Percentiles rank a stretch among this genome's conserved stretches.
Conservation (phyloP, 2,329 filamentous ascomycete species). For the Colletotrichum incanum region DNA sequence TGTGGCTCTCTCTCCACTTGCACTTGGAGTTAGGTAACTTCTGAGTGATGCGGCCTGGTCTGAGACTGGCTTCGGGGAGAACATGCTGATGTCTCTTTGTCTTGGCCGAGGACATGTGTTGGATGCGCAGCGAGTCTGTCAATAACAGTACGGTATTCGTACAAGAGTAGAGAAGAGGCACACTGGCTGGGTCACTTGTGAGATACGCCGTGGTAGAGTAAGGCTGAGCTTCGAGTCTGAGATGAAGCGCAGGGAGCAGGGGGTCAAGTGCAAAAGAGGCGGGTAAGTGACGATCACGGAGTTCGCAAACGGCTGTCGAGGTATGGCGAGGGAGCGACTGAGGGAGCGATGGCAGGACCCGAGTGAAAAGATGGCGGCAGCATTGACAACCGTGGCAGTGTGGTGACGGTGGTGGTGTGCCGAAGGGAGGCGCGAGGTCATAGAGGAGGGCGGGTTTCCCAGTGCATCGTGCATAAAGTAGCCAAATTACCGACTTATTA, state of each 20-base stretch:
- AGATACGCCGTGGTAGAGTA: neutral
- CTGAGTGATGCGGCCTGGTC: neutral
- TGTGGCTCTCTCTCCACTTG: constrained; percentile 1
- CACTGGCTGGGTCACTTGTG: neutral
- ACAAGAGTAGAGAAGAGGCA: neutral
- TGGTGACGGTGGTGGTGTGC: neutral
- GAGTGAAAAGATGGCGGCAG: neutral
- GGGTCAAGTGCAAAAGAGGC: neutral
- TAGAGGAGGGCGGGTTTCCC: neutral
- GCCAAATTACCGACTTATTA: constrained; percentile 23
- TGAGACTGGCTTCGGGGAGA: neutral
- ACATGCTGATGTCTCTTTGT: neutral
- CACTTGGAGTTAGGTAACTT: neutral
- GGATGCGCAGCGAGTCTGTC: neutral
- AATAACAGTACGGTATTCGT: neutral
- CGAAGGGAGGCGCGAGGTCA: constrained; percentile 7
- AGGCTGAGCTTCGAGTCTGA: neutral
- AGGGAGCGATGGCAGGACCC: neutral
- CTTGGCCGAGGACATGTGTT: constrained; percentile 8
- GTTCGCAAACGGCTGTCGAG: neutral
- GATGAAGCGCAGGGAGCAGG: constrained; percentile 7
- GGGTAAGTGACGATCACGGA: neutral
- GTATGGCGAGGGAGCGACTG: neutral
- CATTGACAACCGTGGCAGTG: neutral
- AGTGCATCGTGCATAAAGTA: constrained; percentile 16